Evolutionary conservation across 345 rosid species (phyloP).

Genomic region (Gossypium rotundifolium): DNA sequence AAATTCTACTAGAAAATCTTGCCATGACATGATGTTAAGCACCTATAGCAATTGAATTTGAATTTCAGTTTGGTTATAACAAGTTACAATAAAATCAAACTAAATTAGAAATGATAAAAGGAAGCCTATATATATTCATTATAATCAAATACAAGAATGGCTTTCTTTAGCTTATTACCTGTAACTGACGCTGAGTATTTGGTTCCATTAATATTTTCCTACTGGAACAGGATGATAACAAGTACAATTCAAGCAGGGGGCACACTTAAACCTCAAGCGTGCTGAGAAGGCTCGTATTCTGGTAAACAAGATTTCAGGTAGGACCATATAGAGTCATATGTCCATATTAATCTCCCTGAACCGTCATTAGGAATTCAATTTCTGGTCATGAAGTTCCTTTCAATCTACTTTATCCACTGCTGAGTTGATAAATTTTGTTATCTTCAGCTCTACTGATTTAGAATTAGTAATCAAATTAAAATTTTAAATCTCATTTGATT

Average conservation of each 20-base stretch:
- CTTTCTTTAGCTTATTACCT: not conserved
- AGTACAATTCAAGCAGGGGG: constrained; percentile 94
- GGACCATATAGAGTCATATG: not conserved
- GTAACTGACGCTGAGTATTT: not conserved
- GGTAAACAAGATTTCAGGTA: constrained; percentile 97
- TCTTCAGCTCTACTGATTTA: too few species aligned
- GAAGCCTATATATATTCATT: too few species aligned
- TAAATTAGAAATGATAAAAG: too few species aligned
- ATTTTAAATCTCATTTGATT: too few species aligned
- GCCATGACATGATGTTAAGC: too few species aligned
- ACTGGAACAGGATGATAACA: constrained; percentile 84
- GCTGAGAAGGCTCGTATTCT: constrained; percentile 89
- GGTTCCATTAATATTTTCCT: constrained; percentile 2
- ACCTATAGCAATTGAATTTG: too few species aligned
- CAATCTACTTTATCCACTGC: not conserved
- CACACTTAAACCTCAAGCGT: constrained; percentile 97
- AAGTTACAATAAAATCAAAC: too few species aligned
- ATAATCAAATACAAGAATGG: too few species aligned
- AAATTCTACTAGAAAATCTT: too few species aligned
- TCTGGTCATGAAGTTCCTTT: not conserved
- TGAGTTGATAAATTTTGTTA: too few species aligned
- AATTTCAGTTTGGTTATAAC: too few species aligned
- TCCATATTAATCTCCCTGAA: not conserved
- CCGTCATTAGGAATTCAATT: not conserved
- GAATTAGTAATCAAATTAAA: too few species aligned